A percentile compares a stretch with the other conserved stretches of the same genome.
These are phyloP conservation scores for Naematelia encephala DNA, from an alignment of 768 basidiomycete genomes.

Conservation along the genomic window DNA sequence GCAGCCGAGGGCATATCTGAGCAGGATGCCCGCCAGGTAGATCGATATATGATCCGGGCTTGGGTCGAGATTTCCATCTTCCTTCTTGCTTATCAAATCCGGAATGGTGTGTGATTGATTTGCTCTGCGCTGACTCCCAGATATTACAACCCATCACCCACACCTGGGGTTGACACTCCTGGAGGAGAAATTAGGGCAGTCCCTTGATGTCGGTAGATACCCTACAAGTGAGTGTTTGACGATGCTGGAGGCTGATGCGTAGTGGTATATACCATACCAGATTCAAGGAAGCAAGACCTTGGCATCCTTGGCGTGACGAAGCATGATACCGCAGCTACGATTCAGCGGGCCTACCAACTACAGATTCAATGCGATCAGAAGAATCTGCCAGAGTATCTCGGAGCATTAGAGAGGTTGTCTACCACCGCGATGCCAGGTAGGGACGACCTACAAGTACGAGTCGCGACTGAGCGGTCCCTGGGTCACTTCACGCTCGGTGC, in stretches of 20 bases:
- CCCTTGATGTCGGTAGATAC: constrained; percentile 14
- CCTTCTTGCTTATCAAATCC: constrained; percentile 14
- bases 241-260: background rate
- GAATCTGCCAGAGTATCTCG: constrained; percentile 20
- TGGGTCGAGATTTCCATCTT: constrained; percentile 39
- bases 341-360: constrained; percentile 31
- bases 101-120: constrained; percentile 17
- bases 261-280: background rate
- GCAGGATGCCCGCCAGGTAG: constrained; percentile 29
- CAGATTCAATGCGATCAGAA: constrained; percentile 24
- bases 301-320: constrained; percentile 24
- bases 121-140: background rate
- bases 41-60: constrained; percentile 37
- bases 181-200: constrained; percentile 9
- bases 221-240: constrained; percentile 18
- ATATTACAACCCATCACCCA: constrained; percentile 1
- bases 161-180: constrained; percentile 1
- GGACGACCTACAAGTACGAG: constrained; percentile 25
- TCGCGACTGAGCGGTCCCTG: constrained; percentile 31
- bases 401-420: constrained; percentile 28
- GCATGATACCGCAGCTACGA: constrained; percentile 20
- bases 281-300: background rate
- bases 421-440: constrained; percentile 14
- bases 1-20: constrained; percentile 15
- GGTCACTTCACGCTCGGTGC: background rate